Evolutionary conservation across 352 stramenopile genomes (phyloP).

Genomic region (Ophiocytium majus): DNA sequence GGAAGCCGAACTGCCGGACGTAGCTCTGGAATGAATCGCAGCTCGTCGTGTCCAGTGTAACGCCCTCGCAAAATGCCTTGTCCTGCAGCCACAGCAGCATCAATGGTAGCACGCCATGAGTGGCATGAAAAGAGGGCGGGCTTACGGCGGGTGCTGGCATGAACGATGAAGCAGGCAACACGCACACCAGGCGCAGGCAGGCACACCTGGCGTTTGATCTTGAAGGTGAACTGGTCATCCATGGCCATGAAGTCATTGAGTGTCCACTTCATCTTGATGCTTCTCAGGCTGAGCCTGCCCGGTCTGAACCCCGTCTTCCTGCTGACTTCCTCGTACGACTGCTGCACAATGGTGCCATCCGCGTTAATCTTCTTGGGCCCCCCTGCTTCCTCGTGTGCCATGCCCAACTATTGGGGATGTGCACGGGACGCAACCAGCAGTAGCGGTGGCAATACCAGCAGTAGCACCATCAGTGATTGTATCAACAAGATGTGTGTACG

Average conservation of each 20-base stretch:
- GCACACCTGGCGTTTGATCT: conserved; percentile 58
- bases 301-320: conserved; percentile 82
- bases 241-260: conserved; percentile 93
- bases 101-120: neutral
- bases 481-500: neutral
- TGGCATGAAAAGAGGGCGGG: conserved; percentile 9
- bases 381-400: conserved; percentile 37
- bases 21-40: conserved; percentile 55
- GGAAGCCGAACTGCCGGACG: conserved; percentile 54
- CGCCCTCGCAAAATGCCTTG: conserved; percentile 50
- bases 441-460: neutral
- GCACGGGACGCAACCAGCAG: no score
- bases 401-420: neutral
- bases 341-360: conserved; percentile 53
- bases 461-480: conserved; percentile 2
- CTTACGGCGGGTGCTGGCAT: no score
- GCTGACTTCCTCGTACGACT: conserved; percentile 51
- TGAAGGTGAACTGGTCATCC: conserved; percentile 95
- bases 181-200: no score
- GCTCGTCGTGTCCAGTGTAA: conserved; percentile 45
- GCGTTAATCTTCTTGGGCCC: conserved; percentile 55
- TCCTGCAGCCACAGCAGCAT: conserved; percentile 18
- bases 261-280: conserved; percentile 98
- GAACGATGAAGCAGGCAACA: no score
- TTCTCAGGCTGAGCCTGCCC: conserved; percentile 84